A percentile compares a stretch with the other conserved stretches of the same genome.
Evolutionary conservation across 257 asterid genomes (phyloP).

Genomic region (Mitragyna speciosa): DNA sequence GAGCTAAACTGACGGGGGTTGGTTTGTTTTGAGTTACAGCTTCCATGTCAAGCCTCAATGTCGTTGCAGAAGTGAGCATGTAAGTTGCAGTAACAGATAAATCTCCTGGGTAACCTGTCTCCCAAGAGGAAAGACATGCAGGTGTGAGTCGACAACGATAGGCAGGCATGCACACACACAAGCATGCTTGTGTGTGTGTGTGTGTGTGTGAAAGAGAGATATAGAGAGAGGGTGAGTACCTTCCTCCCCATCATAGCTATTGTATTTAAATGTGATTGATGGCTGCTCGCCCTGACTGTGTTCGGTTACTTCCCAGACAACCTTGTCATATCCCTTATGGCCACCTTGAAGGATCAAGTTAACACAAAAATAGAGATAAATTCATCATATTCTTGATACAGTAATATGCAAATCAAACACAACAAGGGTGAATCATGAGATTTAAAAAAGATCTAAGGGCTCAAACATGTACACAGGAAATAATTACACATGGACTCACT

Average conservation of each 20-base stretch:
- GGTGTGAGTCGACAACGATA: not conserved
- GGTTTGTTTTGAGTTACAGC: constrained; percentile 74
- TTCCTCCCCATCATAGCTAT: constrained; percentile 91
- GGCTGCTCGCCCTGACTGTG: constrained; percentile 75
- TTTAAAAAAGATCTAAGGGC: not conserved
- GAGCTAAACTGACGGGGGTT: constrained; percentile 87
- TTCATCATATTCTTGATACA: not conserved
- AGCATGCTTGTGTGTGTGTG: no score
- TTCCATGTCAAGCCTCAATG: constrained; percentile 94
- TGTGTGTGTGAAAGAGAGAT: not conserved
- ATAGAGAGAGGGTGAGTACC: constrained; percentile 41
- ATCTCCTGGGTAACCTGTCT: constrained; percentile 90
- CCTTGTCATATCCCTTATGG: constrained; percentile 91
- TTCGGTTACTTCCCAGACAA: constrained; percentile 88
- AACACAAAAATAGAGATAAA: not conserved
- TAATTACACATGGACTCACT: not conserved
- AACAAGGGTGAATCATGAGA: not conserved
- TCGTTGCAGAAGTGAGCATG: constrained; percentile 65
- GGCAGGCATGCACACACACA: no score
- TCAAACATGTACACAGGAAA: not conserved
- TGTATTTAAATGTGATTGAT: constrained; percentile 80
- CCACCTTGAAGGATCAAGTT: constrained; percentile 57
- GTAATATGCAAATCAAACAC: not conserved
- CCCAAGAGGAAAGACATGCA: constrained; percentile 13
- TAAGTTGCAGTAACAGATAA: constrained; percentile 71